A percentile compares a stretch with the other conserved stretches of the same genome.
These are phyloP conservation scores for Boechera retrofracta DNA, from an alignment of 345 rosid genomes.

Conservation along the genomic window DNA sequence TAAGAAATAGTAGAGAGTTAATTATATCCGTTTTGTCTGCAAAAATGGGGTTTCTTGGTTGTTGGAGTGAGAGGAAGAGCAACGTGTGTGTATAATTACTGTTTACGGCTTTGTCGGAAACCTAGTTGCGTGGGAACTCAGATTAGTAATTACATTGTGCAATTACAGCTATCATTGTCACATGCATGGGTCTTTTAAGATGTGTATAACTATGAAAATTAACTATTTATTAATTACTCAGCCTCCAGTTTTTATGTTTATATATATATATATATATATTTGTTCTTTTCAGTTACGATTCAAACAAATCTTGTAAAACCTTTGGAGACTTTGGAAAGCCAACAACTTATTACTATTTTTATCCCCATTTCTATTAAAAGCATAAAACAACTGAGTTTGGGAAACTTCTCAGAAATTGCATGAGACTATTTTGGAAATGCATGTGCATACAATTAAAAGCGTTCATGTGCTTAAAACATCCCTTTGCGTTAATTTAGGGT, in stretches of 20 bases:
- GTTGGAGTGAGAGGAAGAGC: slow-evolving; percentile 16
- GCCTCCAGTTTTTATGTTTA: background rate
- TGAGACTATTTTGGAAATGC: slow-evolving; percentile 9
- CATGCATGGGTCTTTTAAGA: slow-evolving; percentile 34
- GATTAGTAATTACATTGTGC: slow-evolving; percentile 21
- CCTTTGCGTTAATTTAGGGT: slow-evolving; percentile 32
- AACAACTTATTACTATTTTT: slow-evolving; percentile 10
- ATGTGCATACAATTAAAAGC: slow-evolving; percentile 38
- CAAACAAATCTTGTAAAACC: slow-evolving; percentile 18
- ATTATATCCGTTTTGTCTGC: background rate
- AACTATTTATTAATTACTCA: slow-evolving; percentile 10
- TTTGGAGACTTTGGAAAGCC: slow-evolving; percentile 40
- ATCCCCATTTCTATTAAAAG: background rate
- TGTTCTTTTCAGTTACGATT: background rate
- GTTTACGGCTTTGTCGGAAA: slow-evolving; percentile 30
- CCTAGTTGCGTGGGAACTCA: slow-evolving; percentile 39
- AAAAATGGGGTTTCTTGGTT: slow-evolving; percentile 8
- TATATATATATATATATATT: background rate
- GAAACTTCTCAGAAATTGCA: slow-evolving; percentile 33
- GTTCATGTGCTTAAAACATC: slow-evolving; percentile 48
- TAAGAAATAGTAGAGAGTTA: background rate
- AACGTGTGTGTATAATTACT: slow-evolving; percentile 18
- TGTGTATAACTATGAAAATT: background rate
- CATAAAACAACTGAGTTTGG: slow-evolving; percentile 24
- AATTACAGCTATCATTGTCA: slow-evolving; percentile 42